Evolutionary conservation across 495 filamentous ascomycete species (phyloP), one percentile per base, ranked within the genome.

Genomic region (Podospora sp.): DNA sequence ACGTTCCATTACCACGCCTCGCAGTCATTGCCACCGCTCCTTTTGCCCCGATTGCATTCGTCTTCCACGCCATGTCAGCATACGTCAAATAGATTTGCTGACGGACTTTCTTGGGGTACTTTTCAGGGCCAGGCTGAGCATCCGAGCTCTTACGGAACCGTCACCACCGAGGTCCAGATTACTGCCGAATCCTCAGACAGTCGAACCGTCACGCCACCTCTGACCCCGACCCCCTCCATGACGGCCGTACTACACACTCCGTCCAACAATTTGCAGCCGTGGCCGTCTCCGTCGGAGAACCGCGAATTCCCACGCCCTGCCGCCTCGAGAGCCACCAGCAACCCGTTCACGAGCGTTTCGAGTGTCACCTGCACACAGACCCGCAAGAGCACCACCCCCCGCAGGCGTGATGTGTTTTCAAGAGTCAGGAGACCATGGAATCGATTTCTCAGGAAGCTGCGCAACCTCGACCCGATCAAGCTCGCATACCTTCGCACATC

Each of bases 401-500:
- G 56, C 11, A 55, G 21, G 24, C 3, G 61, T 7, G 9, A 35
- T 11, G 25, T 14, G 14, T 60, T 22, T 22, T 40, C 68, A 69
- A 27, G 67, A 11, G 69, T 57, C 73, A 69, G 46, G 33, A 60
- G 49, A 49, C 67, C 56, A 5, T 76, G 71, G 70, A 27, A 20
- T 33, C 56, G 56, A 22, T 63, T 63, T 40, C 61, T 51, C 61
- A 50, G 46, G 55, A 81, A 79, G 57, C 74, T 83, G 53, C 69
- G 61, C 62, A 77, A 82, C 65, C 80, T 84, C 63, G 86, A 87
- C 70, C 86, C 83, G 55, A 84, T 88, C 49, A 88, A 90, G 53
- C 89, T 89, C 78, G 88, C 89, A 1, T 96, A 95, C 75, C 87
- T 88, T 24, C 92, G 91, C 60, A 92, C 88, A 20, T 92, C 91